These are phyloP conservation scores for Juglanconis sp. DNA, from an alignment of 2,329 filamentous ascomycete species.

Conservation along the genomic window DNA sequence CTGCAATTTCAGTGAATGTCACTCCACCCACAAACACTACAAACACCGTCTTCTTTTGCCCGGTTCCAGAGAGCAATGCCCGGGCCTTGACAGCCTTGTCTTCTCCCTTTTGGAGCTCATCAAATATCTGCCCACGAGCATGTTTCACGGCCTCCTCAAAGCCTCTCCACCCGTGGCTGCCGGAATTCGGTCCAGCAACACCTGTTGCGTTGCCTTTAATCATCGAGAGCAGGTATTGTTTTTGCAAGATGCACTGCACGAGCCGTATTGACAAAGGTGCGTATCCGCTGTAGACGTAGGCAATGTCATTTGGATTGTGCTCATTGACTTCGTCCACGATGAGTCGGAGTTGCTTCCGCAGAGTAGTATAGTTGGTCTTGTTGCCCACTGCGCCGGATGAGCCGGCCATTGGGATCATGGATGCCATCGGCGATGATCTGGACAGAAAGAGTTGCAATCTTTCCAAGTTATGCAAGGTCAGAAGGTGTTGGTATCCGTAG, in stretches of 20 bases:
- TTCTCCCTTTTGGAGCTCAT: slow-evolving; percentile 86
- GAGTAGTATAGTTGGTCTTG: slow-evolving; percentile 85
- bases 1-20: slow-evolving; percentile 93
- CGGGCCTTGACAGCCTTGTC: slow-evolving; percentile 88
- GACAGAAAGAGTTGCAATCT: slow-evolving; percentile 84
- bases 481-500: slow-evolving; percentile 90
- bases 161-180: slow-evolving; percentile 80
- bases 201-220: slow-evolving; percentile 58
- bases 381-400: slow-evolving; percentile 54
- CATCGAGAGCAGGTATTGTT: slow-evolving; percentile 73
- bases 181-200: slow-evolving; percentile 48
- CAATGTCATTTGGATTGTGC: slow-evolving; percentile 86
- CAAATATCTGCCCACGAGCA: slow-evolving; percentile 83
- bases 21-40: slow-evolving; percentile 98
- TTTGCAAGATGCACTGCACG: slow-evolving; percentile 90
- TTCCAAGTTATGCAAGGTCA: slow-evolving; percentile 84
- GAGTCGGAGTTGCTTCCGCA: slow-evolving; percentile 81
- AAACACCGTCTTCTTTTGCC: slow-evolving; percentile 79
- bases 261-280: slow-evolving; percentile 88
- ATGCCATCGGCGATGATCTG: slow-evolving; percentile 71
- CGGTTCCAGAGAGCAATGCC: slow-evolving; percentile 73
- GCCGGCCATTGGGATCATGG: slow-evolving; percentile 73
- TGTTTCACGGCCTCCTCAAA: slow-evolving; percentile 92
- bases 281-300: slow-evolving; percentile 98
- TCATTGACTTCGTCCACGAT: slow-evolving; percentile 98